Base-by-base conservation (phyloP, 495 filamentous ascomycete species). In the Xylaria flabelliformis region DNA sequence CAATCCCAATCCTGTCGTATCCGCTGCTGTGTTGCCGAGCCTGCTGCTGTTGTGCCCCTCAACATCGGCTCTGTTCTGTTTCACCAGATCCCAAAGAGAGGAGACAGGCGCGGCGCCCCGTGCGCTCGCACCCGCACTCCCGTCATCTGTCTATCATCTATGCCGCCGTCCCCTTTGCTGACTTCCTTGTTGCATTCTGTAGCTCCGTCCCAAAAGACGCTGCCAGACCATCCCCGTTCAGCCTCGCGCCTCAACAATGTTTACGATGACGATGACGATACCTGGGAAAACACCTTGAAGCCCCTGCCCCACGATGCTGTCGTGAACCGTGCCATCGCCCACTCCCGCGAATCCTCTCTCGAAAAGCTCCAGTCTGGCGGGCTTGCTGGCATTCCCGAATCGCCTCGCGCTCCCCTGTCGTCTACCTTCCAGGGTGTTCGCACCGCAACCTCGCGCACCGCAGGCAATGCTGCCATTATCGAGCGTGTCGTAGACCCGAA, bases 401-500 rank as follows among this genome's bases (percentile, higher is more conserved):
- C 72, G 17, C 72, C 79, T 56, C 72, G 74, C 59, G 79, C 73
- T 26, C 73, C 77, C 26, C 73, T 82, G 19, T 69, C 77, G 21
- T 51, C 58, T 21, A 61, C 68, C n/a, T 78, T 79, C 17, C 75
- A 77, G 56, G 77, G 80, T 68, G 41, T 79, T 24, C 84, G 83
- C 75, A 74, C 75, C 55, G 73, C 82, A 69, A 72, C 75, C 32
- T 78, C 79, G 62, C 80, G 84, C 66, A 66, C 76, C 64, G 64
- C 76, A 41, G 85, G 82, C 74, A 81, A 89, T 72, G 80, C 78
- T 67, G 86, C 83, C 72, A 83, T 89, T 75, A 83, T 94, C 74
- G 94, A 96, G 80, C 88, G 94, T 67, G 73, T 80, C 19, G 80
- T 80, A 17, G 85, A 86, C 62, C 81, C 80, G n/a, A 86, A 86